Percentiles rank a stretch among this genome's conserved stretches.
Evolutionary conservation across 805 yeast genomes (phyloP).

Genomic region (Candida taoyuanica): DNA sequence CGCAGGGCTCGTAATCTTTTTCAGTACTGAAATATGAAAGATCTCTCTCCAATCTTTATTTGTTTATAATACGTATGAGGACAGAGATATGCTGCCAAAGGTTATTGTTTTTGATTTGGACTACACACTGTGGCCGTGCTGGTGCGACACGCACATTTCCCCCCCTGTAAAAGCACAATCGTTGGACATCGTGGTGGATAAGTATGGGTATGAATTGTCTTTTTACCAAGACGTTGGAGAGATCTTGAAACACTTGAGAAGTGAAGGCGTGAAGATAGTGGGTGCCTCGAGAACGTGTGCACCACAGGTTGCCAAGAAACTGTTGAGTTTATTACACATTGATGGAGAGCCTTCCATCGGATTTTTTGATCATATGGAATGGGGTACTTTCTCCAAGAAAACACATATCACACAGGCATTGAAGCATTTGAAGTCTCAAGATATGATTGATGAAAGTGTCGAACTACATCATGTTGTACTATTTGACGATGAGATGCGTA

Average conservation of each 20-base stretch:
- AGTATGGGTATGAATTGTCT: conserved; percentile 46
- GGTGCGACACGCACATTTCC: conserved; percentile 74
- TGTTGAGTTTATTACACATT: conserved; percentile 50
- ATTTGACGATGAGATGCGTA: conserved; percentile 78
- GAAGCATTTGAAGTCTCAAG: conserved; percentile 15
- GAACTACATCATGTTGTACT: conserved; percentile 38
- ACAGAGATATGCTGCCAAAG: conserved; percentile 30
- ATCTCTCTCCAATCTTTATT: no score
- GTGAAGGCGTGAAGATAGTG: conserved; percentile 45
- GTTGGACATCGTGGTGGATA: conserved; percentile 42
- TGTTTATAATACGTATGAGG: no score
- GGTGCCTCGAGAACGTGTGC: conserved; percentile 79
- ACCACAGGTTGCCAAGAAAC: conserved; percentile 67
- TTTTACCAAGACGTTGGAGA: conserved; percentile 66
- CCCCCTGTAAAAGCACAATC: conserved; percentile 44
- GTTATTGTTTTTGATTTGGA: conserved; percentile 73
- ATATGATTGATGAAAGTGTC: conserved; percentile 44
- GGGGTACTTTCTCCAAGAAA: conserved; percentile 63
- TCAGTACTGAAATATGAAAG: neutral
- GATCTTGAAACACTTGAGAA: conserved; percentile 50
- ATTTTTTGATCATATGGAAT: conserved; percentile 55
- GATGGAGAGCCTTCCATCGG: conserved; percentile 47
- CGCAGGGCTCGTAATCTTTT: neutral
- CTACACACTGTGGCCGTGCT: conserved; percentile 76
- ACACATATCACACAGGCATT: conserved; percentile 56